A percentile compares a stretch with the other conserved stretches of the same genome.
These are phyloP conservation scores for Pisolithus microcarpus DNA, from an alignment of 768 basidiomycete genomes.

Conservation along the genomic window DNA sequence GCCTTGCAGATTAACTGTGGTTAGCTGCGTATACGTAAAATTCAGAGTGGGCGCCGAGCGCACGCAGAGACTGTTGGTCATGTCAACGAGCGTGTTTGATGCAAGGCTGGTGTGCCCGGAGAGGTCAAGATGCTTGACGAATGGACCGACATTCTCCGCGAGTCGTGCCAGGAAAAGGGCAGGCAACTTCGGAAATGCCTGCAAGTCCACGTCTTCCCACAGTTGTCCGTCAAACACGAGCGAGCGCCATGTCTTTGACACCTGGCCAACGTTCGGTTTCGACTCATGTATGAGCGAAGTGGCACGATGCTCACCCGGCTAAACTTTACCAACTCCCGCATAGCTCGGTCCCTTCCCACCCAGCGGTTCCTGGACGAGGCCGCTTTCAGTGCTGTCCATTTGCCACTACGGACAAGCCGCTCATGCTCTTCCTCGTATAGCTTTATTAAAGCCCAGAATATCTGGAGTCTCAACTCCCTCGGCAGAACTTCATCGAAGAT, in stretches of 20 bases:
- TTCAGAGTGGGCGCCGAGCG: constrained; percentile 22
- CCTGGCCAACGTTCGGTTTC: constrained; percentile 37
- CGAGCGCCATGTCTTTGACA: constrained; percentile 68
- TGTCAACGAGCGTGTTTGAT: constrained; percentile 41
- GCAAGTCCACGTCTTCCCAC: constrained; percentile 65
- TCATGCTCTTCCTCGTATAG: constrained; percentile 55
- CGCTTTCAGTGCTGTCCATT: constrained; percentile 59
- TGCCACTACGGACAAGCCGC: constrained; percentile 34
- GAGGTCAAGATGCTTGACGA: constrained; percentile 55
- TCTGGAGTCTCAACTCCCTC: constrained; percentile 57
- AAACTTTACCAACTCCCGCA: constrained; percentile 71
- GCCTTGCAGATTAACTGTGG: constrained; percentile 62
- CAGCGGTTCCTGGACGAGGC: constrained; percentile 57
- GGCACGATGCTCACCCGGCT: constrained; percentile 54
- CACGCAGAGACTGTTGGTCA: constrained; percentile 50
- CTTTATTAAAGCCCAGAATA: constrained; percentile 49
- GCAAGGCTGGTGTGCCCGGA: constrained; percentile 51
- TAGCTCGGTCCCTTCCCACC: constrained; percentile 68
- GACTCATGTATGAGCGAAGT: constrained; percentile 6
- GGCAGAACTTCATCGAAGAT: constrained; percentile 69
- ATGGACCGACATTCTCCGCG: constrained; percentile 51
- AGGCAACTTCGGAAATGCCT: constrained; percentile 52
- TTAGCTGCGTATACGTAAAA: constrained; percentile 57
- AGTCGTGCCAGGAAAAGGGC: constrained; percentile 46
- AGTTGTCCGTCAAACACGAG: constrained; percentile 82